Evolutionary conservation across 192 early-diverging fungal genomes (phyloP).

Genomic region (Phycomyces nitens): DNA sequence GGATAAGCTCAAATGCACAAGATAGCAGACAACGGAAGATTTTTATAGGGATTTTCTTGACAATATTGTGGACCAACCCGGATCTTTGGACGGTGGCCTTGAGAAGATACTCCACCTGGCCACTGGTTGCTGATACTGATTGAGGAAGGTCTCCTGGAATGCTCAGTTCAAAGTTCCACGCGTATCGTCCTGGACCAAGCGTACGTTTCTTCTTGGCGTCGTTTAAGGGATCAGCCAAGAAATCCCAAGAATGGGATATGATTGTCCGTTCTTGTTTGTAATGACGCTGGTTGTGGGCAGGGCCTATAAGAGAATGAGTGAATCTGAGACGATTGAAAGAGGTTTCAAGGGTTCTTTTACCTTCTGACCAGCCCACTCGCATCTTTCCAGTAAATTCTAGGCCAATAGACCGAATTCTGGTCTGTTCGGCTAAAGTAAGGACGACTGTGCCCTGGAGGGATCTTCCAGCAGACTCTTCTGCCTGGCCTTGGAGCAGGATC

Average conservation of each 20-base stretch:
- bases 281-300: slow-evolving; percentile 24
- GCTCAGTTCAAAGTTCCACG: slow-evolving; percentile 51
- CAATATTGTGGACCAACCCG: slow-evolving; percentile 46
- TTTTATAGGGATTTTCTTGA: slow-evolving; percentile 25
- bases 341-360: too few species aligned
- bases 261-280: slow-evolving; percentile 37
- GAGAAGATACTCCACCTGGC: slow-evolving; percentile 48
- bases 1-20: slow-evolving; percentile 46
- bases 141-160: slow-evolving; percentile 59
- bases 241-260: slow-evolving; percentile 50
- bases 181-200: slow-evolving; percentile 36
- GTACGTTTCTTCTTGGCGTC: slow-evolving; percentile 30
- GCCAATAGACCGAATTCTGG: slow-evolving; percentile 44
- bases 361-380: slow-evolving; percentile 46
- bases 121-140: slow-evolving; percentile 42
- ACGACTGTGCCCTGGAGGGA: slow-evolving; percentile 50
- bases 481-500: too few species aligned
- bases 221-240: slow-evolving; percentile 35
- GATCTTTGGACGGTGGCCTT: slow-evolving; percentile 51
- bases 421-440: slow-evolving; percentile 43
- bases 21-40: slow-evolving; percentile 48
- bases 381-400: slow-evolving; percentile 53
- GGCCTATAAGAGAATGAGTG: slow-evolving; percentile 4
- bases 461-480: slow-evolving; percentile 37
- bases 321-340: too few species aligned